Conservation (phyloP, 2,329 filamentous ascomycete species). For the Pseudocercospora fuligena region DNA sequence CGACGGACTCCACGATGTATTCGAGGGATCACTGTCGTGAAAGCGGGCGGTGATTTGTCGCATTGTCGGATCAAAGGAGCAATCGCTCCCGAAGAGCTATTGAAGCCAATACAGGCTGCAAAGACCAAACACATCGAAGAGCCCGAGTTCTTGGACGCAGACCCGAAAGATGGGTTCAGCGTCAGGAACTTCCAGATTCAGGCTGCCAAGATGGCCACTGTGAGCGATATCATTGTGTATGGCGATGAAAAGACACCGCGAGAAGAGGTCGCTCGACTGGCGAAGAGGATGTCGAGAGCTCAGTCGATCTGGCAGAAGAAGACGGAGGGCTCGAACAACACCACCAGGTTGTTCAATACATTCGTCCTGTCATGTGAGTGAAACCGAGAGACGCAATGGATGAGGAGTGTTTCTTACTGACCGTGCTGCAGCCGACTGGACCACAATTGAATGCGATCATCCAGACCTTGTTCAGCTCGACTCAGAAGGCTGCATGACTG, state of each 20-base stretch:
- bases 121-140: slow-evolving; percentile 43
- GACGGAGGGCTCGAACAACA: slow-evolving; percentile 55
- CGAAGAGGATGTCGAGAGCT: slow-evolving; percentile 70
- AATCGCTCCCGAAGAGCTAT: slow-evolving; percentile 78
- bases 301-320: slow-evolving; percentile 75
- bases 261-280: slow-evolving; percentile 68
- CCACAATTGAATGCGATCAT: slow-evolving; percentile 71
- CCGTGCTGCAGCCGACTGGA: slow-evolving; percentile 63
- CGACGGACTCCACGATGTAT: slow-evolving; percentile 76
- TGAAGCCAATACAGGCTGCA: slow-evolving; percentile 53
- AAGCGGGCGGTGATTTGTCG: slow-evolving; percentile 80
- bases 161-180: slow-evolving; percentile 89
- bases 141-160: slow-evolving; percentile 75
- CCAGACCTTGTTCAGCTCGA: slow-evolving; percentile 76
- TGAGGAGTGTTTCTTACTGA: slow-evolving; percentile 35
- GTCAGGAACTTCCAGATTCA: slow-evolving; percentile 98
- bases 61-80: slow-evolving; percentile 83
- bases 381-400: neutral
- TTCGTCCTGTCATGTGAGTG: slow-evolving; percentile 71
- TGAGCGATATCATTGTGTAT: slow-evolving; percentile 93
- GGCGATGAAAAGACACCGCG: slow-evolving; percentile 70
- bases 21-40: slow-evolving; percentile 82
- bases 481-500: slow-evolving; percentile 71
- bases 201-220: slow-evolving; percentile 79
- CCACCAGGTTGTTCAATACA: slow-evolving; percentile 73